Percentiles rank a stretch among this genome's conserved stretches.
Evolutionary conservation across 306 rosid genomes (phyloP).

Genomic region (Vicia sativa): DNA sequence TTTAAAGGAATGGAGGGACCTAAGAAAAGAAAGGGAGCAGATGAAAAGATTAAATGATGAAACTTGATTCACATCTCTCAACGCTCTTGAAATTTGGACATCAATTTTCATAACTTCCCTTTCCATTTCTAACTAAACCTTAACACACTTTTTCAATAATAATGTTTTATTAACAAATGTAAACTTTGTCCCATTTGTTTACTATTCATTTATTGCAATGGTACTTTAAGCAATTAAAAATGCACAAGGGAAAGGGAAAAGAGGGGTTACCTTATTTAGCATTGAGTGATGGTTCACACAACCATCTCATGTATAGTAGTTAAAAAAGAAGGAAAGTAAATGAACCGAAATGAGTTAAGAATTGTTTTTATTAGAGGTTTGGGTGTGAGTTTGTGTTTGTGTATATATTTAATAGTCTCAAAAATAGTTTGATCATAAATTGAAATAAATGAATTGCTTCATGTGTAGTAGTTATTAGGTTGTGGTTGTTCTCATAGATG

Average conservation of each 20-base stretch:
- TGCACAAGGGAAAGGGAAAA: background rate
- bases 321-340: background rate
- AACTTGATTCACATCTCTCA: conserved; percentile 56
- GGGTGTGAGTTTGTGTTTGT: background rate
- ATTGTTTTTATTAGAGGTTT: background rate
- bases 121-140: conserved; percentile 34
- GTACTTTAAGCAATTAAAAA: conserved; percentile 2
- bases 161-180: background rate
- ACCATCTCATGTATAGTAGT: background rate
- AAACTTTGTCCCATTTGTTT: background rate
- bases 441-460: background rate
- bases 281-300: background rate
- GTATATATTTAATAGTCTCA: conserved; percentile 11
- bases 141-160: background rate
- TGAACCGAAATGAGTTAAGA: background rate
- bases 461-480: background rate
- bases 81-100: conserved; percentile 67
- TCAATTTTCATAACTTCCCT: conserved; percentile 47
- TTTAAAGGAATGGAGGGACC: conserved; percentile 58
- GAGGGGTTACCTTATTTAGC: background rate
- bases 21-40: conserved; percentile 63
- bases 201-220: background rate
- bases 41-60: conserved; percentile 68
- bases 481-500: background rate
- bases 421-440: background rate